phyloP scores from a whole-genome alignment of 2,329 filamentous ascomycete genomes.

The Paracamarosporium sp. region DNA sequence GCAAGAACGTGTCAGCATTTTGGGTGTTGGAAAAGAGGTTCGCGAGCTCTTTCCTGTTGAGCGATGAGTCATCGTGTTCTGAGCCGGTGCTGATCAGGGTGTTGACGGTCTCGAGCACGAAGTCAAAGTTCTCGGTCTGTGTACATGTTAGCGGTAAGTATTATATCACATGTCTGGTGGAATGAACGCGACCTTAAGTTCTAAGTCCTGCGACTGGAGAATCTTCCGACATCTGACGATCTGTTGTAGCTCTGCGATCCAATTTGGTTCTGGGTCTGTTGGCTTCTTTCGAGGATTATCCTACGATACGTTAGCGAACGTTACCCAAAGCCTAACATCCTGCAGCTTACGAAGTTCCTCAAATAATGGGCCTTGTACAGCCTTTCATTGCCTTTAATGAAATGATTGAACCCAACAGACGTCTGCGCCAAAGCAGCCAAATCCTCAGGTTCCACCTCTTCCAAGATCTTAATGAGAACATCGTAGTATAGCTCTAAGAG shows the following conservation, averaged over 20 bases:
- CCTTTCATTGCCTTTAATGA: slow-evolving; percentile 63
- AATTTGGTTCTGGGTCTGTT: slow-evolving; percentile 35
- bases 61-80: slow-evolving; percentile 52
- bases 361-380: slow-evolving; percentile 71
- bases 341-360: slow-evolving; percentile 56
- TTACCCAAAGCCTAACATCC: background rate
- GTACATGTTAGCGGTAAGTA: slow-evolving; percentile 6
- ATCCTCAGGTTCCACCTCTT: slow-evolving; percentile 40
- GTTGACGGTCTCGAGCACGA: slow-evolving; percentile 50
- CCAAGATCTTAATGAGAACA: slow-evolving; percentile 42
- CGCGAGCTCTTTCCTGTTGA: slow-evolving; percentile 50
- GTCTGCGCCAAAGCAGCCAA: slow-evolving; percentile 38
- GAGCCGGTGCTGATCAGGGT: slow-evolving; percentile 41
- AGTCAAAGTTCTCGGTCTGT: slow-evolving; percentile 41
- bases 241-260: slow-evolving; percentile 38
- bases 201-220: slow-evolving; percentile 49
- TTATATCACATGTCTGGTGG: background rate
- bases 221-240: slow-evolving; percentile 50
- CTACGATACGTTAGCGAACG: slow-evolving; percentile 26
- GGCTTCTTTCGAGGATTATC: slow-evolving; percentile 46
- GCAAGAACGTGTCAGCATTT: slow-evolving; percentile 67
- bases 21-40: slow-evolving; percentile 51
- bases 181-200: slow-evolving; percentile 45
- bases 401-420: slow-evolving; percentile 54
- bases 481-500: slow-evolving; percentile 46